These are phyloP conservation scores for Penicillium sp. DNA, from an alignment of 2,329 filamentous ascomycete species.

Conservation along the genomic window DNA sequence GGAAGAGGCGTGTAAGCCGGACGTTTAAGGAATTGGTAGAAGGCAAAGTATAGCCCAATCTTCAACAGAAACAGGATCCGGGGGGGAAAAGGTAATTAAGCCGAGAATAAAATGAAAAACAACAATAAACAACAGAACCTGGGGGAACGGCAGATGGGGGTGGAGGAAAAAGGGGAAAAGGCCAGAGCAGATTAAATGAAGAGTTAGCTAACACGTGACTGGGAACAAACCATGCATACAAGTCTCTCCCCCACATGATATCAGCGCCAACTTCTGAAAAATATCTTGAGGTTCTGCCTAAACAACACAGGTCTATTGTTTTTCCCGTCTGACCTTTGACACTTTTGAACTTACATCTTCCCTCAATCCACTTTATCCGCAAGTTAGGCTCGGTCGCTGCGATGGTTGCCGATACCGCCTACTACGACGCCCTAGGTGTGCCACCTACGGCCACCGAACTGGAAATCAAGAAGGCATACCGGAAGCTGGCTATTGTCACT, in stretches of 20 bases:
- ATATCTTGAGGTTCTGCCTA: conserved; percentile 8
- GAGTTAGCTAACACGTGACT: conserved; percentile 9
- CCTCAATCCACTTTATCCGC: background rate
- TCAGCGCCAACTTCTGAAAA: conserved; percentile 9
- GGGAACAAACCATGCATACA: conserved; percentile 4
- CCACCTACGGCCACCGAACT: conserved; percentile 80
- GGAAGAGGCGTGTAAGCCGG: conserved; percentile 6
- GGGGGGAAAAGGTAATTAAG: conserved; percentile 12
- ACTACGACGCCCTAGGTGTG: conserved; percentile 85
- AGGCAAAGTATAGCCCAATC: background rate
- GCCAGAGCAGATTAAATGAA: conserved; percentile 14
- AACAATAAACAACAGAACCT: conserved; percentile 6
- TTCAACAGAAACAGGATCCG: background rate
- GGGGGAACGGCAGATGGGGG: conserved; percentile 10
- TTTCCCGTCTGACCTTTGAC: background rate
- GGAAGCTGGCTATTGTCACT: conserved; percentile 89
- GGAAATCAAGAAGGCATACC: conserved; percentile 96
- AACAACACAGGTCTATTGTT: conserved; percentile 22
- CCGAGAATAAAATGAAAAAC: background rate
- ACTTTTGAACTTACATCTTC: background rate
- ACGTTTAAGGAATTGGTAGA: background rate
- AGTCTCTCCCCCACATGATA: conserved; percentile 9
- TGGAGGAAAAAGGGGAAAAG: conserved; percentile 20
- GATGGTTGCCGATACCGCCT: conserved; percentile 86
- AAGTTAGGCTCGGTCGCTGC: background rate